phyloP scores from a whole-genome alignment of 2,329 filamentous ascomycete genomes.

The Fusarium abutilonis region DNA sequence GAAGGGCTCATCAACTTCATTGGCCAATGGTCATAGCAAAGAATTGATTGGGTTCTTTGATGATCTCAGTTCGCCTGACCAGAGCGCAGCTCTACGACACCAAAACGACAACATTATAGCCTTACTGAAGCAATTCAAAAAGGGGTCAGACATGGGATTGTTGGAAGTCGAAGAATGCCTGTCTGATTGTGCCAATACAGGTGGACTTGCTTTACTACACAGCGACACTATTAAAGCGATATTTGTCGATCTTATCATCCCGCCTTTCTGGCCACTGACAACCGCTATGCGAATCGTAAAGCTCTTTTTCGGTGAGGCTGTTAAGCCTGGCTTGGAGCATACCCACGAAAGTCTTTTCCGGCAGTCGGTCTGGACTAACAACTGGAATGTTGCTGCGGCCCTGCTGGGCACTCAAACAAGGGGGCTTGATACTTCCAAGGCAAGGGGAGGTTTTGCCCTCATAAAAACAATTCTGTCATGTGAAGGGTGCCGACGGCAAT shows the following conservation, averaged over 20 bases:
- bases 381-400: neutral
- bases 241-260: neutral
- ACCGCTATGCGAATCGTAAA: accelerated
- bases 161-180: no score
- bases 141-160: no score
- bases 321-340: accelerated
- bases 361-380: neutral
- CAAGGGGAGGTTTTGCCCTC: no score
- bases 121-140: no score
- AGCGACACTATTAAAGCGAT: neutral
- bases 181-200: no score
- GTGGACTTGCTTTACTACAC: neutral
- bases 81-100: no score
- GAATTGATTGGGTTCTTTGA: neutral
- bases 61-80: no score
- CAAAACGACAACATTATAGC: no score
- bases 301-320: accelerated
- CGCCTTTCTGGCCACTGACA: neutral
- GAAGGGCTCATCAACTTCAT: neutral
- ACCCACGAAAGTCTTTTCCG: accelerated
- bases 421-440: neutral
- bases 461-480: no score
- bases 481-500: no score
- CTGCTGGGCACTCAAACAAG: neutral
- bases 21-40: neutral